Base-by-base conservation (phyloP, 768 basidiomycete genomes). In the Podaxis carcinomalis region DNA sequence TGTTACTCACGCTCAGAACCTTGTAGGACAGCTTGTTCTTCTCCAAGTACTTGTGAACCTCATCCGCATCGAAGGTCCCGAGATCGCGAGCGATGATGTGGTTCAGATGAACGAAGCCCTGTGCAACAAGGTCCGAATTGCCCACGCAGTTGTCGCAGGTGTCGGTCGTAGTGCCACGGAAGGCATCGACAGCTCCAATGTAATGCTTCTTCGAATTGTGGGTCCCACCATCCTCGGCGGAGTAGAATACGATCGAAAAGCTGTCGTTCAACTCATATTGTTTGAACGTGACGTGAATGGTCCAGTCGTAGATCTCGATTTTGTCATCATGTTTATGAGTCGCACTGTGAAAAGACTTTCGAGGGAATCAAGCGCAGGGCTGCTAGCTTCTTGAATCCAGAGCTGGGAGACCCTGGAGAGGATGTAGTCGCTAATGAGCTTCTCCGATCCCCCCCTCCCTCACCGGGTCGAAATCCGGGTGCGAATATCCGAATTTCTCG, bases 381-480 rank as follows among this genome's bases (percentile, higher is more conserved):
- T 39, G 13, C 10, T 19, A 9, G 9, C 2, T 23, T 36, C 23
- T 21, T 42, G 42, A 7, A 44, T 1, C 75, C 73, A 81, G 9
- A 79, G 72, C 50, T 67, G 60, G 56, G 75, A 74, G n/a, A 81
- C 72, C 21, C 63, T 67, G 19, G 65, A 56, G 16, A 68, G 67
- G 49, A 81, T 78, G n/a, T 71, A 74, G 4, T 46, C 53, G 40
- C 63, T 67, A 35, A 78, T 72, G 0, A 68, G 68, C 5, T 14
- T 42, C 7, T 66, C 54, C 61, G 77, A 65, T 10, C 63, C 65
- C 56, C 72, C 56, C 49, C 76, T 67, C 37, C n/a, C n/a, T n/a
- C n/a, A 79, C 70, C 6, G 69, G 72, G 55, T 78, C 77, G 68
- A 83, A 81, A 36, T 83, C 82, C 10, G 82, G 81, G 66, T 83